These are phyloP conservation scores for Rubroboletus satanas DNA, from an alignment of 768 basidiomycete species.

Conservation along the genomic window DNA sequence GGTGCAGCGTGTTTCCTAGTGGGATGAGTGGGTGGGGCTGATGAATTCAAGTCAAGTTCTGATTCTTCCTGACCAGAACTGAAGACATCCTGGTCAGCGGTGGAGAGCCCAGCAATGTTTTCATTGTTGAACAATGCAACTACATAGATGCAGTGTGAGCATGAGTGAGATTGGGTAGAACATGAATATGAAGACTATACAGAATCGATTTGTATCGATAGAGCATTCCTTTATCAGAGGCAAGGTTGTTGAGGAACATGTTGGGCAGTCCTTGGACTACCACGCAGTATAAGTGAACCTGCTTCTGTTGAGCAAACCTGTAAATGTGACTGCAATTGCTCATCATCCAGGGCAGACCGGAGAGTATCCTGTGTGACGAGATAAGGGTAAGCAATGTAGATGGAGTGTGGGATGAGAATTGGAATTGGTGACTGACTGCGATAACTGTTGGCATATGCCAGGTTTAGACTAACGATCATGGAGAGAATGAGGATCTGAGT, in stretches of 20 bases:
- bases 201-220: background rate
- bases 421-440: background rate
- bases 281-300: conserved; percentile 18
- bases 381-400: background rate
- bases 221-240: conserved; percentile 12
- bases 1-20: too few species aligned
- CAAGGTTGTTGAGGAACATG: conserved; percentile 23
- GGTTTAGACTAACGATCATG: conserved; percentile 15
- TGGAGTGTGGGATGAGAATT: too few species aligned
- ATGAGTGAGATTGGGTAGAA: too few species aligned
- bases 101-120: too few species aligned
- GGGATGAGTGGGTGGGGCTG: too few species aligned
- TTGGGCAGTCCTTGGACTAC: conserved; percentile 9
- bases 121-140: too few species aligned
- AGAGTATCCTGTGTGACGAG: background rate
- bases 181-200: too few species aligned
- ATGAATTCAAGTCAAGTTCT: too few species aligned
- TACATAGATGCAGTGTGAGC: too few species aligned
- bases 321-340: conserved; percentile 20
- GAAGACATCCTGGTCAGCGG: too few species aligned
- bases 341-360: conserved; percentile 12
- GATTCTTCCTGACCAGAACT: too few species aligned
- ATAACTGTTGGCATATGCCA: conserved; percentile 3
- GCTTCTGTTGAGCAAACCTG: conserved; percentile 13
- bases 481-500: conserved; percentile 14